Evolutionary conservation across 2,329 filamentous ascomycete species (phyloP), one percentile per base, ranked within the genome.

Genomic region (Fusarium sp.): DNA sequence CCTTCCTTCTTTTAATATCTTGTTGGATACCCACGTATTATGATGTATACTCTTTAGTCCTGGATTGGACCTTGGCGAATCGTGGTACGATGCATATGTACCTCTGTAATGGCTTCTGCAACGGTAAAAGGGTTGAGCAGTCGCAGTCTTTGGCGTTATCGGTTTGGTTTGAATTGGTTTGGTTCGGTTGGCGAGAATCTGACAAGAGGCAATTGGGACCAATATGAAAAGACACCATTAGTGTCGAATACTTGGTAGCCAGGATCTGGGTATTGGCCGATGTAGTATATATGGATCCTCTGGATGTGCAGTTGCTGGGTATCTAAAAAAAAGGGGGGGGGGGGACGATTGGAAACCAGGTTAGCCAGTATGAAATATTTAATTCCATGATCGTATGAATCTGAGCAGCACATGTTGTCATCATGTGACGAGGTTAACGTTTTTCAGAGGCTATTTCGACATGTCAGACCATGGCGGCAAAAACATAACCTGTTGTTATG

Each of bases 11-110:
- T 63, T 61, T 61, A 65, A 56, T 55, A 57, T 62, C 46, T 65
- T 66, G 46, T 65, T 57, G 50, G 67, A 72, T 72, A 72, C 69
- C 69, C 69, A 72, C 37, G 57, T 30, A 51, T 66, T 49, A 66
- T 62, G 57, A 71, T 66, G 42, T 50, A 55, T 56, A 55, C 42
- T 60, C 63, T 61, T 54, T 46, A 65, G 40, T 50, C 41, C 42
- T 45, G 40, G 55, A 51, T 54, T 28, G 27, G 50, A 37, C 40
- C 34, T 65, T 20, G 55, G 59, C 20, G 43, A 53, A 32, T 30
- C 12, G 18, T 27, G 47, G 59, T 68, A 49, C 30, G 30, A 30
- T 57, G 20, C 25, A 46, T 14, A 34, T 51, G 34, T 47, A 48
- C 28, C 37, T 50, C 32, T 42, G 32, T 59, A 70, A 71, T 68